Conservation (phyloP, 352 stramenopile genomes). For the Pythium grandisporangium region DNA sequence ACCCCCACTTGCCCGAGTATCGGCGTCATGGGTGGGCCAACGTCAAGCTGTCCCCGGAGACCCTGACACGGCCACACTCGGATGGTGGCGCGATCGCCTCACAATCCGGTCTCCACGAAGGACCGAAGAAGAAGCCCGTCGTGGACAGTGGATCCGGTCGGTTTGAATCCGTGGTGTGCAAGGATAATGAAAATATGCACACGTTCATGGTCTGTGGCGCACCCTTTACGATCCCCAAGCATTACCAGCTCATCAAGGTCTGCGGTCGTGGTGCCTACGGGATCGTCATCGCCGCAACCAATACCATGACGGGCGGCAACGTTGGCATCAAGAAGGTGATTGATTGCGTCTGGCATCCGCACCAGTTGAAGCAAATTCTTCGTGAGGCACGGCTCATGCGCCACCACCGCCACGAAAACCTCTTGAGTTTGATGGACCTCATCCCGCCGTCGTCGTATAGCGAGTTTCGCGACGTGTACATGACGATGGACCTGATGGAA, state of each 20-base stretch:
- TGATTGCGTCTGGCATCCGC: conserved; percentile 85
- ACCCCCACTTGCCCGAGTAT: conserved; percentile 16
- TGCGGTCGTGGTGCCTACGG: conserved; percentile 82
- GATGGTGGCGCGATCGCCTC: conserved; percentile 32
- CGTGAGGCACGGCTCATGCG: conserved; percentile 80
- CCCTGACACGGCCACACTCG: conserved; percentile 35
- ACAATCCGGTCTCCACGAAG: too few relatives aligned
- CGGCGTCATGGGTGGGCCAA: conserved; percentile 71
- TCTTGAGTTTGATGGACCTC: conserved; percentile 77
- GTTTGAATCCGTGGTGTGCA: conserved; percentile 61
- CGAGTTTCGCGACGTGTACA: conserved; percentile 86
- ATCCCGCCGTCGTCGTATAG: conserved; percentile 76
- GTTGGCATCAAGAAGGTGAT: conserved; percentile 90
- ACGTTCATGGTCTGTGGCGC: conserved; percentile 87
- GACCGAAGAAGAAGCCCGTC: conserved; percentile 18
- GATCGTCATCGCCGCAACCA: conserved; percentile 85
- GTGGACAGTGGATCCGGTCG: conserved; percentile 19
- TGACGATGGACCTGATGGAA: conserved; percentile 89
- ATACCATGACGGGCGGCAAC: conserved; percentile 71
- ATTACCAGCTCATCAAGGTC: conserved; percentile 87
- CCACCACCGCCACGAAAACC: conserved; percentile 81
- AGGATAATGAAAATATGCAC: conserved; percentile 84
- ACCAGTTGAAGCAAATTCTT: conserved; percentile 86
- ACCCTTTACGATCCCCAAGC: conserved; percentile 74
- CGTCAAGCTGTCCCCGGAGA: conserved; percentile 68